phyloP scores from a whole-genome alignment of 108 stramenopile genomes.

The Nitzschia putrida region DNA sequence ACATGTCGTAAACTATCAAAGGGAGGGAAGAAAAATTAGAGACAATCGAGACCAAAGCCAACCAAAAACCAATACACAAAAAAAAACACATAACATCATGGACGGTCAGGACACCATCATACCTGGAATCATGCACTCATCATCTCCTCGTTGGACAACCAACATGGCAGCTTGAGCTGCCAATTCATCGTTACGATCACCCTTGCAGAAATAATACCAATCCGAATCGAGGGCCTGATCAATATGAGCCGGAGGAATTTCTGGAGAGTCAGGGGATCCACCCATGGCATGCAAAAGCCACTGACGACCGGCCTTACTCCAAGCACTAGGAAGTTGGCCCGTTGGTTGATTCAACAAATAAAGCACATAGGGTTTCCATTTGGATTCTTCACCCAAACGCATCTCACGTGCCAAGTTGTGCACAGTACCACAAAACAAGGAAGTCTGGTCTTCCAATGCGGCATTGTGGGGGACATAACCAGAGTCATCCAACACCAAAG shows the following conservation, averaged over 20 bases:
- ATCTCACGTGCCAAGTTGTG: constrained; percentile 38
- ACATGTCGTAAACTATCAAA: constrained; percentile 34
- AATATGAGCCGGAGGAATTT: constrained; percentile 1
- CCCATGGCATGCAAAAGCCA: constrained; percentile 39
- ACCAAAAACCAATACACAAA: too few species aligned
- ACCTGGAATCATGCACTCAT: constrained; percentile 66
- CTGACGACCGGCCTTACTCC: constrained; percentile 40
- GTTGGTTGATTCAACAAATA: constrained; percentile 47
- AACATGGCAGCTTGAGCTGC: constrained; percentile 27
- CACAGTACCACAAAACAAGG: constrained; percentile 44
- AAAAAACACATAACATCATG: too few species aligned
- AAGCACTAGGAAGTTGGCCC: constrained; percentile 38
- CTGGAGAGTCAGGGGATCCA: neutral
- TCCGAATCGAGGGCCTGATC: neutral
- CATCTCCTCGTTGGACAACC: constrained; percentile 61
- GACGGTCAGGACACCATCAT: too few species aligned
- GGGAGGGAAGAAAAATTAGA: neutral
- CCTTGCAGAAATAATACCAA: constrained; percentile 23
- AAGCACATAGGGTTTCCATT: constrained; percentile 52
- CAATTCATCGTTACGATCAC: constrained; percentile 16
- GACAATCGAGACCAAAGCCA: neutral
- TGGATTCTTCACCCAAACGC: constrained; percentile 29
- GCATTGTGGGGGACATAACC: constrained; percentile 7
- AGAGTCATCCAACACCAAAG: constrained; percentile 22
- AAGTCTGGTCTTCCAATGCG: neutral